phyloP scores from a whole-genome alignment of 1,284 basidiomycete species.

The Hemileia vastatrix region DNA sequence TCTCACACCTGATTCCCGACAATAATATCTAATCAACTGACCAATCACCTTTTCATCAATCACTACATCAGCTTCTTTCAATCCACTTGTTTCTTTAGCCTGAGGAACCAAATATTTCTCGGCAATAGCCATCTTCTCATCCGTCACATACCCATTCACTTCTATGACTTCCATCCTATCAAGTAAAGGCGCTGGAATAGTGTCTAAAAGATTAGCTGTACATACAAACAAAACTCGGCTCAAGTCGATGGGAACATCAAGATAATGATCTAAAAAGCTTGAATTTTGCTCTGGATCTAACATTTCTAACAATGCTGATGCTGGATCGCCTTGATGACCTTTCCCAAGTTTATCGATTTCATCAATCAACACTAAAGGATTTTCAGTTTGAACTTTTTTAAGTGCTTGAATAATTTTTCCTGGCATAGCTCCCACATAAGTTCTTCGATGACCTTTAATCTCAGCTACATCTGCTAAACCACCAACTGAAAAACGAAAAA shows the following conservation, averaged over 20 bases:
- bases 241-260: constrained; percentile 75
- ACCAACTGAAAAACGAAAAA: constrained; percentile 95
- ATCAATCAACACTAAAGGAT: constrained; percentile 90
- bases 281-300: constrained; percentile 96
- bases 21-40: constrained; percentile 88
- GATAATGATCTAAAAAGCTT: constrained; percentile 87
- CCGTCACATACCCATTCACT: constrained; percentile 90
- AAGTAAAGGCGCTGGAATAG: constrained; percentile 88
- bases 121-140: constrained; percentile 91
- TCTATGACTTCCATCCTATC: constrained; percentile 89
- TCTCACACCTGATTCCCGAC: constrained; percentile 88
- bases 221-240: constrained; percentile 96
- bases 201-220: constrained; percentile 84
- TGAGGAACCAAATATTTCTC: constrained; percentile 84
- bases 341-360: constrained; percentile 97
- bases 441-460: constrained; percentile 95
- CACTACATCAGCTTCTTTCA: constrained; percentile 70
- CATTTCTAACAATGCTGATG: constrained; percentile 91
- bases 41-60: constrained; percentile 73
- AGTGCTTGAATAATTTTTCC: constrained; percentile 97
- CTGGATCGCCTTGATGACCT: constrained; percentile 86
- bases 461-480: constrained; percentile 95
- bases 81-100: constrained; percentile 80
- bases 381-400: constrained; percentile 93
- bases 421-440: constrained; percentile 90